phyloP scores from a whole-genome alignment of 2,329 filamentous ascomycete genomes.

The Pestalotiopsis sp. region DNA sequence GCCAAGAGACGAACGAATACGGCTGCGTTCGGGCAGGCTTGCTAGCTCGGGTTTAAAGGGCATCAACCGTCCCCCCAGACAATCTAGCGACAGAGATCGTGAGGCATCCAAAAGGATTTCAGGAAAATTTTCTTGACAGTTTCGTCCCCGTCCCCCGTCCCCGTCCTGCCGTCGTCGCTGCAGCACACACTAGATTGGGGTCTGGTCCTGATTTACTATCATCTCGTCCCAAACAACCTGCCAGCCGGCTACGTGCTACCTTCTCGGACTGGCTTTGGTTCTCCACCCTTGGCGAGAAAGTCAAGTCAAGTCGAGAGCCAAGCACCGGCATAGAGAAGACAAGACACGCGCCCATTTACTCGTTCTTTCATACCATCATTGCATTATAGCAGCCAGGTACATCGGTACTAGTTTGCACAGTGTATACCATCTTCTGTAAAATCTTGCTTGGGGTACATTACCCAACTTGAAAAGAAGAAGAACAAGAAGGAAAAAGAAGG shows the following conservation, averaged over 20 bases:
- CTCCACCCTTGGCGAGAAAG: not conserved
- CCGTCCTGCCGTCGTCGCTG: not conserved
- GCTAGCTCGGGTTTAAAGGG: not conserved
- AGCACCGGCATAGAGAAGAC: not conserved
- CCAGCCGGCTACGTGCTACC: not conserved
- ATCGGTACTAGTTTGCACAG: not conserved
- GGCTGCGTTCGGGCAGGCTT: not conserved
- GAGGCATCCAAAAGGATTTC: constrained; percentile 3
- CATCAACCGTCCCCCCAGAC: not conserved
- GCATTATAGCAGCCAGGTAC: not conserved
- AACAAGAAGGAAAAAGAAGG: not conserved
- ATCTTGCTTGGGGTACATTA: not conserved
- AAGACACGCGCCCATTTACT: not conserved
- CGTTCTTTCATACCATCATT: not conserved
- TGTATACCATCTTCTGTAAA: not conserved
- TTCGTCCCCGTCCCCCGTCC: not conserved
- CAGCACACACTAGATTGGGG: not conserved
- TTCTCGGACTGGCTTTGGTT: not conserved
- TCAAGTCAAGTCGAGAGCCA: too few species aligned
- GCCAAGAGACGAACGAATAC: not conserved
- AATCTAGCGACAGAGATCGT: constrained; percentile 1
- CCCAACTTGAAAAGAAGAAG: not conserved
- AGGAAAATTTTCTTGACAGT: not conserved
- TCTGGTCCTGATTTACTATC: not conserved
- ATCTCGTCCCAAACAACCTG: not conserved